Percentiles rank a stretch among this genome's conserved stretches.
Conservation (phyloP, 2,329 filamentous ascomycete genomes). For the Triangularia verruculosa region DNA sequence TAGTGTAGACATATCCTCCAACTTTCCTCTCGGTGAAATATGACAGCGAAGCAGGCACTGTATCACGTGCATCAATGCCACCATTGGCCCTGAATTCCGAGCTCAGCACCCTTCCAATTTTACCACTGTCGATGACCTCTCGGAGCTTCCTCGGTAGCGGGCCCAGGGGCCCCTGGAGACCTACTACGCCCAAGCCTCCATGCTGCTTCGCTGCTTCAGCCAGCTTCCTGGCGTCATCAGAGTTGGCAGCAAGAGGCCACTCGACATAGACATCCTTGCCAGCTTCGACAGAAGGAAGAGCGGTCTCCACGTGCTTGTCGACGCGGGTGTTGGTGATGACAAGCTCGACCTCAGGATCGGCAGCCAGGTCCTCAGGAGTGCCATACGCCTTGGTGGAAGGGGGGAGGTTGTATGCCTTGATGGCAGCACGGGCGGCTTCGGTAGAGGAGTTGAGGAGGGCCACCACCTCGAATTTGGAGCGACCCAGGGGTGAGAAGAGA, state of each 20-base stretch:
- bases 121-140: conserved; percentile 42
- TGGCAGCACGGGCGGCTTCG: conserved; percentile 43
- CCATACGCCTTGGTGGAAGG: conserved; percentile 47
- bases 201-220: conserved; percentile 34
- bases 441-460: conserved; percentile 52
- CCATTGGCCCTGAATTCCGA: conserved; percentile 43
- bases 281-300: conserved; percentile 45
- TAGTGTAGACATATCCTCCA: conserved; percentile 45
- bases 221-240: conserved; percentile 41
- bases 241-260: conserved; percentile 54
- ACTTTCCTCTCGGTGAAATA: conserved; percentile 50
- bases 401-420: conserved; percentile 41
- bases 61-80: conserved; percentile 35
- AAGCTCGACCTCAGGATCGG: conserved; percentile 50
- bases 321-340: conserved; percentile 55
- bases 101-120: conserved; percentile 52
- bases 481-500: conserved; percentile 46
- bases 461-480: conserved; percentile 45
- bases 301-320: conserved; percentile 48
- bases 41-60: conserved; percentile 34
- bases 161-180: conserved; percentile 48
- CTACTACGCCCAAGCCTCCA: conserved; percentile 42
- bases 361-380: conserved; percentile 45
- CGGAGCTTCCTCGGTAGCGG: conserved; percentile 45
- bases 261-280: conserved; percentile 56